A percentile compares a stretch with the other conserved stretches of the same genome.
These are phyloP conservation scores for Areca catechu DNA, from an alignment of 176 grass and related monocot species.

Conservation along the genomic window DNA sequence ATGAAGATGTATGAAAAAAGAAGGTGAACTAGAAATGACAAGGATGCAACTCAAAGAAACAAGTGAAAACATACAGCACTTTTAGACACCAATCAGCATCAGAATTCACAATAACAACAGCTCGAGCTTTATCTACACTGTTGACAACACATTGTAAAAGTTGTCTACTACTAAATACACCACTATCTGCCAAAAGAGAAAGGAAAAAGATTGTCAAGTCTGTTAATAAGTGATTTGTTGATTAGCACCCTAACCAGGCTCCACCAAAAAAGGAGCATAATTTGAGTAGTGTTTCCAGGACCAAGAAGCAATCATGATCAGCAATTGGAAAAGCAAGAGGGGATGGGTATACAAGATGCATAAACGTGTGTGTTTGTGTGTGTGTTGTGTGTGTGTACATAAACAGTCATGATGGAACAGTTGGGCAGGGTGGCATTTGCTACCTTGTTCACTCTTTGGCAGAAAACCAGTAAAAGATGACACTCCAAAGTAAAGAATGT, in stretches of 20 bases:
- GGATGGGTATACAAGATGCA: too few species aligned
- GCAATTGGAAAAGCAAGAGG: too few species aligned
- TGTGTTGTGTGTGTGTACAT: too few species aligned
- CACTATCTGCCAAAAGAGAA: conserved; percentile 39
- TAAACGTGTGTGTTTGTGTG: too few species aligned
- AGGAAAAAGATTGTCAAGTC: background rate
- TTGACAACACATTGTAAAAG: conserved; percentile 71
- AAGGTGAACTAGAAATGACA: background rate
- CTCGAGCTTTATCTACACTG: conserved; percentile 62
- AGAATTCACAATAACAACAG: conserved; percentile 63
- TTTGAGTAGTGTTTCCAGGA: too few species aligned
- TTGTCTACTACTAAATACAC: conserved; percentile 36
- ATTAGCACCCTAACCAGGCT: too few species aligned
- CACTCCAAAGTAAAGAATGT: conserved; percentile 92
- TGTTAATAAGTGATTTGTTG: too few species aligned
- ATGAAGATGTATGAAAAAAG: too few species aligned
- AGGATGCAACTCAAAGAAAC: conserved; percentile 5
- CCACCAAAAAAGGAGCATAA: too few species aligned
- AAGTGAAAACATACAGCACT: conserved; percentile 44
- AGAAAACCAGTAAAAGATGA: conserved; percentile 84
- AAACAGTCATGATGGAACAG: too few species aligned
- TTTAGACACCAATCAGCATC: conserved; percentile 69
- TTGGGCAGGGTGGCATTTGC: too few species aligned
- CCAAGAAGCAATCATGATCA: too few species aligned
- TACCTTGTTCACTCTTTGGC: conserved; percentile 62